These are phyloP conservation scores for Pulveroboletus sp. DNA, from an alignment of 768 basidiomycete species.

Conservation along the genomic window DNA sequence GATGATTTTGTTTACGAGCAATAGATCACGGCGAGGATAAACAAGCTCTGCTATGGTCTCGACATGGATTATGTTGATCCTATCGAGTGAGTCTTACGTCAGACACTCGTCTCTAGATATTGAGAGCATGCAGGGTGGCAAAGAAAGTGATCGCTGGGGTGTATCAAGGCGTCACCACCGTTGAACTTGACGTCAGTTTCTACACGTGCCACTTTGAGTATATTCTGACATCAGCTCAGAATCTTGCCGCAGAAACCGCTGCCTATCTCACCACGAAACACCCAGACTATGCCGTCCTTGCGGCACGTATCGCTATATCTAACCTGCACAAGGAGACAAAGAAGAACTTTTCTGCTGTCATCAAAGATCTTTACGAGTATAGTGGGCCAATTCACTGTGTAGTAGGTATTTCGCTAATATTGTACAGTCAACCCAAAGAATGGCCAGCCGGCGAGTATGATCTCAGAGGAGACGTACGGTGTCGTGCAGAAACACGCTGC, in stretches of 20 bases:
- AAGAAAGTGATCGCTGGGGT: constrained; percentile 93
- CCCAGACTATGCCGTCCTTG: constrained; percentile 97
- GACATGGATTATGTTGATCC: constrained; percentile 90
- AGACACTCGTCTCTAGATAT: neutral
- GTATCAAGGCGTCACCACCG: constrained; percentile 93
- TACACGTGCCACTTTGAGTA: neutral
- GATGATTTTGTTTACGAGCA: constrained; percentile 13
- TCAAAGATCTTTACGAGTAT: constrained; percentile 87
- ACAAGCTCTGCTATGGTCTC: constrained; percentile 93
- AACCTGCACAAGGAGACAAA: constrained; percentile 99
- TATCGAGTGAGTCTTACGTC: constrained; percentile 56
- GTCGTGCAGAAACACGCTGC: constrained; percentile 78
- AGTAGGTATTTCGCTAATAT: neutral
- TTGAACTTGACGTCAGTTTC: constrained; percentile 84
- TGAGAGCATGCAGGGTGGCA: constrained; percentile 52
- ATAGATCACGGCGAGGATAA: constrained; percentile 82
- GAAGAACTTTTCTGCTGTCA: constrained; percentile 90
- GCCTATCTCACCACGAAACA: constrained; percentile 96
- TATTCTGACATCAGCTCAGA: constrained; percentile 42
- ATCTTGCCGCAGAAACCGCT: constrained; percentile 94
- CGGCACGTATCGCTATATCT: constrained; percentile 97
- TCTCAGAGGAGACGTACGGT: constrained; percentile 81
- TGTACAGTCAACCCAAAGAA: constrained; percentile 90
- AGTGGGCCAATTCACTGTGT: constrained; percentile 40
- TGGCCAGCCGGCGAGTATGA: constrained; percentile 80